Conservation (phyloP, 306 rosid species). For the Cucurbita maxima region DNA sequence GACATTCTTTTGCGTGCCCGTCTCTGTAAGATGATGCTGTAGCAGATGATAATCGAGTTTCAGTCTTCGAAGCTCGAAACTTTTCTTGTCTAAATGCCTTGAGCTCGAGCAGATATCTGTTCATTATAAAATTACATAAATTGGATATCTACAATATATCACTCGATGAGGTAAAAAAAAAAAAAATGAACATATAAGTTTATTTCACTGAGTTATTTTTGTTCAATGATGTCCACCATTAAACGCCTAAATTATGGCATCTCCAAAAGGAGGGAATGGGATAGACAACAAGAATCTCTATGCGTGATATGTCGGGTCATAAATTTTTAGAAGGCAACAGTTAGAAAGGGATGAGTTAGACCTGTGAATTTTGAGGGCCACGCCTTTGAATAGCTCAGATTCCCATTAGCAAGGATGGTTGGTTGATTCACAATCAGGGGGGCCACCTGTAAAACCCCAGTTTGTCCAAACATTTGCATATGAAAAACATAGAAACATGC, state of each 20-base stretch:
- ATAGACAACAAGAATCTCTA: constrained; percentile 5
- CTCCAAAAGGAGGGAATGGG: not conserved
- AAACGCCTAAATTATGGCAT: constrained; percentile 3
- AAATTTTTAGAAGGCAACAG: not conserved
- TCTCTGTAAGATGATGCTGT: constrained; percentile 5
- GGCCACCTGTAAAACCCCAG: constrained; percentile 9
- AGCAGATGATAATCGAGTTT: constrained; percentile 4
- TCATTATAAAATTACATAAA: not conserved
- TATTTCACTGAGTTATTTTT: not conserved
- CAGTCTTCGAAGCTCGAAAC: not conserved
- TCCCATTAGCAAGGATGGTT: constrained; percentile 4
- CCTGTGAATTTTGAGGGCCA: constrained; percentile 2
- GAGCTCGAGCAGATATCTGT: not conserved
- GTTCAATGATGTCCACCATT: not conserved
- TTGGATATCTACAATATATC: not conserved
- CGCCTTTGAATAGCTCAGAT: not conserved
- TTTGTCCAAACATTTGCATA: constrained; percentile 7
- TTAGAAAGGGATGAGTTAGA: not conserved
- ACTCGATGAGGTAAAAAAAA: not conserved
- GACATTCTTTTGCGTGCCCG: constrained; percentile 4
- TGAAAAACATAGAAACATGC: constrained; percentile 8
- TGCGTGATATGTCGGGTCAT: constrained; percentile 7
- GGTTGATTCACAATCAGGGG: not conserved
- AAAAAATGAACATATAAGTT: not conserved
- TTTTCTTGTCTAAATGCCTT: not conserved